These are phyloP conservation scores for Pestalotiopsis sp. DNA, from an alignment of 2,329 filamentous ascomycete genomes.

Conservation along the genomic window DNA sequence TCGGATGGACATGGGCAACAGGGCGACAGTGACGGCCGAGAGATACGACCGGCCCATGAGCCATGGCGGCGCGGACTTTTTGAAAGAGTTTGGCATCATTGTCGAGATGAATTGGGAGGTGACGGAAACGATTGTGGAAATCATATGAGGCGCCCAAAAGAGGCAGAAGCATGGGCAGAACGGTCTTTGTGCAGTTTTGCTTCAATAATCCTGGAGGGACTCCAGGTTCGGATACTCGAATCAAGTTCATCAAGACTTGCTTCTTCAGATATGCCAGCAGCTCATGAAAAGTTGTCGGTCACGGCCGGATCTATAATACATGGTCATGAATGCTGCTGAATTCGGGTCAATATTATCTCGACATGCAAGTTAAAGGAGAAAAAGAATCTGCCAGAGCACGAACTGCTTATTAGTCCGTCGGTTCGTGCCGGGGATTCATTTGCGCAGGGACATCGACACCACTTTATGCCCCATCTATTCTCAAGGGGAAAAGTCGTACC, in stretches of 20 bases:
- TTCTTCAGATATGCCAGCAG: too few species aligned
- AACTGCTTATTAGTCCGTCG: too few species aligned
- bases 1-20: background rate
- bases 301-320: too few species aligned
- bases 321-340: too few species aligned
- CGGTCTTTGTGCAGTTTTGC: background rate
- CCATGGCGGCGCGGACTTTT: slow-evolving; percentile 1
- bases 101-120: slow-evolving; percentile 11
- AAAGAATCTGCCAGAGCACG: too few species aligned
- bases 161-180: background rate
- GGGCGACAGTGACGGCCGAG: background rate
- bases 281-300: too few species aligned
- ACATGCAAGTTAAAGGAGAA: too few species aligned
- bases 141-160: background rate
- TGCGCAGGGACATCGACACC: too few species aligned
- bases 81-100: slow-evolving; percentile 5
- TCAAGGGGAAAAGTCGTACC: too few species aligned
- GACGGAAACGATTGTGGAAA: background rate
- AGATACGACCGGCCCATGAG: slow-evolving; percentile 1
- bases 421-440: too few species aligned
- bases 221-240: background rate
- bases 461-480: too few species aligned
- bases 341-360: too few species aligned
- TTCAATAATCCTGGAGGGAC: background rate
- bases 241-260: background rate